Evolutionary conservation across 2,329 filamentous ascomycete genomes (phyloP).

Genomic region (Daldinia sp.): DNA sequence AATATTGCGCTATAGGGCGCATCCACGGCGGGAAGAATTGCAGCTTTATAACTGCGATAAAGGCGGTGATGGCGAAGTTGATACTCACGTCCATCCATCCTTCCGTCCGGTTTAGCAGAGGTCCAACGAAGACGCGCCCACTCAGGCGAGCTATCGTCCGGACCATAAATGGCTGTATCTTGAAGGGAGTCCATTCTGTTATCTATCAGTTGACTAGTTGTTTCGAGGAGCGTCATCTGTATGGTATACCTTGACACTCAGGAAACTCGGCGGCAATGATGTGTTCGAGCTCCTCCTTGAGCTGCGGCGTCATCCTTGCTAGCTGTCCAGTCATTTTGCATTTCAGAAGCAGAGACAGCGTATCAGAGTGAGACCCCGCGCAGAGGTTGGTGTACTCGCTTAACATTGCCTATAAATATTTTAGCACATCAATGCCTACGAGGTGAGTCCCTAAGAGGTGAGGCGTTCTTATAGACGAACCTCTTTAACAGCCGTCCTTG

Average conservation of each 20-base stretch:
- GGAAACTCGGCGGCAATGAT: slow-evolving; percentile 58
- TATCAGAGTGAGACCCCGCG: slow-evolving; percentile 56
- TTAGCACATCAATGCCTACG: slow-evolving; percentile 7
- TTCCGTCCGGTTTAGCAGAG: slow-evolving; percentile 58
- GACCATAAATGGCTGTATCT: slow-evolving; percentile 61
- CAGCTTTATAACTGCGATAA: slow-evolving; percentile 58
- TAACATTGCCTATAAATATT: slow-evolving; percentile 54
- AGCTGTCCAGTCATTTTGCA: slow-evolving; percentile 59
- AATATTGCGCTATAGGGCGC: slow-evolving; percentile 55
- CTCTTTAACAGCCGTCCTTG: slow-evolving; percentile 58
- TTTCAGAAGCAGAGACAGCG: slow-evolving; percentile 55
- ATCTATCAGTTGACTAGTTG: slow-evolving; percentile 12
- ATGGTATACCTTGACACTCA: slow-evolving; percentile 51
- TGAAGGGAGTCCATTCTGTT: slow-evolving; percentile 63
- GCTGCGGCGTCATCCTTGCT: slow-evolving; percentile 54
- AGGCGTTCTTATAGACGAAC: slow-evolving; percentile 45
- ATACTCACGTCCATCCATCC: slow-evolving; percentile 62
- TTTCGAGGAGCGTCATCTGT: not conserved
- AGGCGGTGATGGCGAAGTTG: slow-evolving; percentile 59
- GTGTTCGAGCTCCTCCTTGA: slow-evolving; percentile 58
- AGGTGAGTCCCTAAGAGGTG: not conserved
- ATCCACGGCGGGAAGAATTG: slow-evolving; percentile 61
- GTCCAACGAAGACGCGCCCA: slow-evolving; percentile 62
- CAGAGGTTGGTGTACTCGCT: slow-evolving; percentile 61
- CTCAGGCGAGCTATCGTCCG: slow-evolving; percentile 62